Evolutionary conservation across 306 rosid species (phyloP).

Genomic region (Gillenia trifoliata): DNA sequence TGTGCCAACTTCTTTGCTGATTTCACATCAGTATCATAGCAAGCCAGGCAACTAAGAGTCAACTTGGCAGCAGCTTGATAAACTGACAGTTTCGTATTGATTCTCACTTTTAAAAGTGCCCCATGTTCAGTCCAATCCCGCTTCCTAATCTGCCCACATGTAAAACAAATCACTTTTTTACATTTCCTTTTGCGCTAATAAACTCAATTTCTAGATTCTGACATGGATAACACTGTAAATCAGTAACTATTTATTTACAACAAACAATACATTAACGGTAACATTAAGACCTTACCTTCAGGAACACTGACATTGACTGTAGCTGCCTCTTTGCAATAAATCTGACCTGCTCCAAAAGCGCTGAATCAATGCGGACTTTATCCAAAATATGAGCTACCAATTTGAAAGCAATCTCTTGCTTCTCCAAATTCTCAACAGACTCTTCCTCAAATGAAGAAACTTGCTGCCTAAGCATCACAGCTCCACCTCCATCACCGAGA

Average conservation of each 20-base stretch:
- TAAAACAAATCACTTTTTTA: conserved; percentile 2
- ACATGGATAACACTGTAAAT: neutral
- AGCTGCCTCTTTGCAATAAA: conserved; percentile 81
- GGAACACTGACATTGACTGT: conserved; percentile 71
- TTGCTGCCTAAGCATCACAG: conserved; percentile 54
- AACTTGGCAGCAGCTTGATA: conserved; percentile 71
- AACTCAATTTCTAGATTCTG: neutral
- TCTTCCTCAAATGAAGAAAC: conserved; percentile 84
- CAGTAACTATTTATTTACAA: neutral
- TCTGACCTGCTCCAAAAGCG: conserved; percentile 75
- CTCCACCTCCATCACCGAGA: conserved; percentile 53
- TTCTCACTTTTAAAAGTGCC: conserved; percentile 68
- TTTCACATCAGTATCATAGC: conserved; percentile 71
- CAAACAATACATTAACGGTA: neutral
- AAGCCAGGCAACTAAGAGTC: conserved; percentile 58
- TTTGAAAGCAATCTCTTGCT: conserved; percentile 82
- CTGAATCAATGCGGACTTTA: conserved; percentile 49
- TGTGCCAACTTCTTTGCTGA: conserved; percentile 78
- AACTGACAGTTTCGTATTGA: conserved; percentile 73
- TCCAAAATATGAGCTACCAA: conserved; percentile 73
- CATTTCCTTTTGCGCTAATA: conserved; percentile 3
- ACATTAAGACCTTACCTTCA: conserved; percentile 50
- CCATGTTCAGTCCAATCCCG: conserved; percentile 97
- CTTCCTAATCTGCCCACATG: conserved; percentile 76
- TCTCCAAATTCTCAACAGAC: conserved; percentile 79